Evolutionary conservation across 169 alveolate species (phyloP), one percentile per base, ranked within the genome.

Genomic region (Pseudocohnilembus persalinus): DNA sequence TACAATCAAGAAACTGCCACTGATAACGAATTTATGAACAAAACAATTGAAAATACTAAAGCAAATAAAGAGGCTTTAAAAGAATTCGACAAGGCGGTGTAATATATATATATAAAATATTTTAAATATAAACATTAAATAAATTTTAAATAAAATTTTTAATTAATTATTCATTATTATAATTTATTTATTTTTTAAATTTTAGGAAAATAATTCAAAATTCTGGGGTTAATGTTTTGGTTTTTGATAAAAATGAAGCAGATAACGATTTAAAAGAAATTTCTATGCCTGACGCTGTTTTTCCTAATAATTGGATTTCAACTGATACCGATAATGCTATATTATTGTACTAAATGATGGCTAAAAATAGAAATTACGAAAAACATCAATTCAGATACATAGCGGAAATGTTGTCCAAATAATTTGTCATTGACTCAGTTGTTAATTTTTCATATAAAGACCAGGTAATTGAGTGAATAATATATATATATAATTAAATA

Each of bases 221-320:
- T 16, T 32, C 63, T 79, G 86, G 78, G 15, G 72, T 85, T 29
- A 85, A 85, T 63, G 89, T 85, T 1, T 29, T 79, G 6, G 82
- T 73, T 0, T 82, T 77, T 32, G 89, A 85, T 35, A 83, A 85
- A 73, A 78, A 79, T 28, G 31, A 34, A 74, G n/a, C n/a, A n/a
- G 76, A 74, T 27, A 73, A 72, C 29, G 83, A 79, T 34, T 65
- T 83, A 24, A 72, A 79, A 35, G n/a, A 64, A 26, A 79, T n/a
- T 79, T 11, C 63, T 0, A 63, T 85, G 11, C 94, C 96, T 29
- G 96, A 92, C 80, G 91, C 96, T 28, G 83, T 88, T 0, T 89
- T 92, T 73, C 93, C 93, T 4, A 92, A 92, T 49, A 92, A 92
- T 76, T 92, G 96, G 96, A 82, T 92, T 31, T 88, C 94, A 26